Conservation (phyloP, 768 basidiomycete species). For the Russula brevipes region DNA sequence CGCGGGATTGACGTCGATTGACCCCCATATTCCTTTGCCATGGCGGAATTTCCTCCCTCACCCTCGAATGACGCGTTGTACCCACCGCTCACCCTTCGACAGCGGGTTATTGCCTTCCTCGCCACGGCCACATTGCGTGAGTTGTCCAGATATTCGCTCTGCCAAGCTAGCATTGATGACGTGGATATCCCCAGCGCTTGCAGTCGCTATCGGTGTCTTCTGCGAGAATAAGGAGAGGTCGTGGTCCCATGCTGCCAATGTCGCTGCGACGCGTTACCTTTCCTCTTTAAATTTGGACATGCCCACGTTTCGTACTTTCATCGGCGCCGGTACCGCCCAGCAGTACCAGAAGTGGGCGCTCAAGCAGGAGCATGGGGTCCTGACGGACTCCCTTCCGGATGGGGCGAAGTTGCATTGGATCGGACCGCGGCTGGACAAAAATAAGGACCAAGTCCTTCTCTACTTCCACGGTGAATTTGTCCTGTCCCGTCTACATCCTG, state of each 20-base stretch:
- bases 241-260: neutral
- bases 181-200: constrained; percentile 3
- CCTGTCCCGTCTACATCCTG: no score
- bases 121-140: neutral
- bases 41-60: neutral
- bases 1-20: no score
- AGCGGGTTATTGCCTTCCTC: neutral
- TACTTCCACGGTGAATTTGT: constrained; percentile 3
- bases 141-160: neutral
- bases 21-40: neutral
- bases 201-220: constrained; percentile 9
- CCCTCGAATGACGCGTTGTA: neutral
- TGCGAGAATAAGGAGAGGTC: constrained; percentile 7
- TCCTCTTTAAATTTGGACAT: neutral
- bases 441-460: constrained; percentile 2
- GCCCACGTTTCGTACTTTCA: neutral
- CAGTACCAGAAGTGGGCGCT: neutral
- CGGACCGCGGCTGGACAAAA: constrained; percentile 5
- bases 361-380: neutral
- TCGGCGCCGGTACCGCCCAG: neutral
- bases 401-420: constrained; percentile 14
- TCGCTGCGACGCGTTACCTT: constrained; percentile 3
- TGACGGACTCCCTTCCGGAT: constrained; percentile 7
- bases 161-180: neutral
- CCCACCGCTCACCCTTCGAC: constrained; percentile 2